Conservation (phyloP, 2,329 filamentous ascomycete species). For the Calonectria crousiana region DNA sequence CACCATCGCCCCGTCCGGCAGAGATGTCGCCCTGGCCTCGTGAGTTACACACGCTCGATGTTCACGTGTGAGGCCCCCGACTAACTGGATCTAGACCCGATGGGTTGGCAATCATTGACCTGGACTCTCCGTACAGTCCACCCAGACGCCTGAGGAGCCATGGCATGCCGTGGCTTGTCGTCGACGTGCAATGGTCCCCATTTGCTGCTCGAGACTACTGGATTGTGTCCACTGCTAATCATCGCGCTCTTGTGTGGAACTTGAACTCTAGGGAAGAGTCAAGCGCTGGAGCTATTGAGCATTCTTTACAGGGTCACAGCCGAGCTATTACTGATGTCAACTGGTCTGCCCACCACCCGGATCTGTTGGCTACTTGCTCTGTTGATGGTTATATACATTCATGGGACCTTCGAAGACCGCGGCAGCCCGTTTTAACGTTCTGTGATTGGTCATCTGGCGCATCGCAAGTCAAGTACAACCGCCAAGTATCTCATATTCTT, state of each 20-base stretch:
- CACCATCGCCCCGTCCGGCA: slow-evolving; percentile 90
- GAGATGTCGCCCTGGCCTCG: slow-evolving; percentile 91
- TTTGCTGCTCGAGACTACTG: slow-evolving; percentile 91
- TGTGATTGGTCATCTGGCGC: slow-evolving; percentile 95
- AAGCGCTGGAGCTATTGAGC: slow-evolving; percentile 78
- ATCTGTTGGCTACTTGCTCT: slow-evolving; percentile 89
- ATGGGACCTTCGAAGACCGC: slow-evolving; percentile 86
- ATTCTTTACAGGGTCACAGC: slow-evolving; percentile 85
- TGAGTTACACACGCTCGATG: slow-evolving; percentile 52
- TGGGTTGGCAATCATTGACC: slow-evolving; percentile 90
- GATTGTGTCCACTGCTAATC: slow-evolving; percentile 94
- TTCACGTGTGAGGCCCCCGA: neutral
- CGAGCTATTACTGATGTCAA: slow-evolving; percentile 97
- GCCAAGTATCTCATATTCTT: slow-evolving; percentile 86
- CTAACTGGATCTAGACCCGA: slow-evolving; percentile 68
- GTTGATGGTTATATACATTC: slow-evolving; percentile 94
- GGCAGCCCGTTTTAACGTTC: slow-evolving; percentile 81
- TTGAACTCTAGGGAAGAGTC: slow-evolving; percentile 83
- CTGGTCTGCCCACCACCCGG: slow-evolving; percentile 92
- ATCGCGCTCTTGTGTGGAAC: slow-evolving; percentile 95
- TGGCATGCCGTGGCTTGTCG: slow-evolving; percentile 92
- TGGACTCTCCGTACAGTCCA: slow-evolving; percentile 89
- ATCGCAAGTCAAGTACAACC: slow-evolving; percentile 95
- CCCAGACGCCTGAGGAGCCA: slow-evolving; percentile 86
- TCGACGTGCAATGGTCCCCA: slow-evolving; percentile 97